Evolutionary conservation across 2,329 filamentous ascomycete genomes (phyloP), one percentile per base, ranked within the genome.

Genomic region (Colletotrichum brevisporum): DNA sequence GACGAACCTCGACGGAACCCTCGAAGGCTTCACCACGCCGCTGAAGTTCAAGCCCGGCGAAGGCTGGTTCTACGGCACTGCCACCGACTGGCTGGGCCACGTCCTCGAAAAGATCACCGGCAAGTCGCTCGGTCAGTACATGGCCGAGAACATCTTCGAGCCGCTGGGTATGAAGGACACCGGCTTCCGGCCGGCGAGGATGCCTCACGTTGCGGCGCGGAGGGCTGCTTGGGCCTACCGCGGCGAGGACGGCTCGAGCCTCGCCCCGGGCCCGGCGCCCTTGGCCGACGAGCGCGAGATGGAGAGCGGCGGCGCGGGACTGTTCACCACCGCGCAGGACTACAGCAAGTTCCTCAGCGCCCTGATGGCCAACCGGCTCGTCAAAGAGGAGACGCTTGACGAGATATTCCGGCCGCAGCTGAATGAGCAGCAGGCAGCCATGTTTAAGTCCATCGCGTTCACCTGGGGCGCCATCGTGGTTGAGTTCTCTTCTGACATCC

Each of bases 11-110:
- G 71, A 77, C 31, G 80, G 75, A 69, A 79, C 72, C 41, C 74
- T 77, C 41, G 79, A 79, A 1, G 80, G 80, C 71, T 84, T 80
- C 74, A 75, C 73, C 54, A 80, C 81, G 63, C 86, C 84, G 0
- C 72, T 85, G 43, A 77, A 78, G 60, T 84, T 85, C 66, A 70
- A 76, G 3, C 83, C 86, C 0, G 86, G 85, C 0, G 77, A 80
- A 3, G 79, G 81, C 6, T 89, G 85, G 85, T 76, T 75, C 36
- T 89, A 88, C 67, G 85, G 86, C 5, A 73, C 78, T 4, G 75
- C 77, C 0, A 66, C 82, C 50, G 86, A 88, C 76, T 88, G 83
- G 80, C 85, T 82, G 0, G 85, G 83, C 3, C 67, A 81, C 5
- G 75, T 82, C 1, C 75, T 88, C 5, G 82, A 86, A 73, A 75